Percentiles rank a stretch among this genome's conserved stretches.
phyloP scores from a whole-genome alignment of 306 rosid genomes.

The Echinosophora koreensis region DNA sequence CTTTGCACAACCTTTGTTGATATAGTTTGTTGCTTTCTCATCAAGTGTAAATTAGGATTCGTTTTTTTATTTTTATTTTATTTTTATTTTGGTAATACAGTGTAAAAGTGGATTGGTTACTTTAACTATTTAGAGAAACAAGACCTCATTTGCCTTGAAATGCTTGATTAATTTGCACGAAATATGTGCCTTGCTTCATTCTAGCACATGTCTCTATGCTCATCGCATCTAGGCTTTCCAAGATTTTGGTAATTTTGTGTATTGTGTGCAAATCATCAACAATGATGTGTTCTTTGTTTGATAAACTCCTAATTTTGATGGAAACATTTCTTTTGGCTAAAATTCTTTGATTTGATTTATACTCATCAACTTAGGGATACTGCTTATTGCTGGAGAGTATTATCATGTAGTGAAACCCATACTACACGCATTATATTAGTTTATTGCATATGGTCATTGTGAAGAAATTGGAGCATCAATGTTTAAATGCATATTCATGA shows the following conservation, averaged over 20 bases:
- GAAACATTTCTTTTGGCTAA: not conserved
- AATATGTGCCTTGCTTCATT: not conserved
- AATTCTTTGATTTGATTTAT: not conserved
- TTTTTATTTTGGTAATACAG: not conserved
- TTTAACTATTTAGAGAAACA: not conserved
- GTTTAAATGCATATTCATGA: not conserved
- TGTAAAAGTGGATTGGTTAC: not conserved
- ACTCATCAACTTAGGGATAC: not conserved
- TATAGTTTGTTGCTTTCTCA: not conserved
- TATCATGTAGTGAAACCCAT: conserved; percentile 2
- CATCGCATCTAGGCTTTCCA: not conserved
- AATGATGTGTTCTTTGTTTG: not conserved
- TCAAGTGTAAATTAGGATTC: not conserved
- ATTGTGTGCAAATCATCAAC: not conserved
- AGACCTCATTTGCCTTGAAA: not conserved
- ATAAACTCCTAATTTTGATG: not conserved
- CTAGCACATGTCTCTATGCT: not conserved
- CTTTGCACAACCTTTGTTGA: not conserved
- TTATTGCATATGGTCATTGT: not conserved
- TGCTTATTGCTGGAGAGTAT: not conserved
- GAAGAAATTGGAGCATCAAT: conserved; percentile 2
- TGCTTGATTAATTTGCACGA: not conserved
- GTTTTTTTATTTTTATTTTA: too few species aligned
- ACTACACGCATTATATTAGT: not conserved
- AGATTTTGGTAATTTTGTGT: not conserved